Evolutionary conservation across 1,139 yeast genomes (phyloP).

Genomic region (Entelexis sorbosivorans): DNA sequence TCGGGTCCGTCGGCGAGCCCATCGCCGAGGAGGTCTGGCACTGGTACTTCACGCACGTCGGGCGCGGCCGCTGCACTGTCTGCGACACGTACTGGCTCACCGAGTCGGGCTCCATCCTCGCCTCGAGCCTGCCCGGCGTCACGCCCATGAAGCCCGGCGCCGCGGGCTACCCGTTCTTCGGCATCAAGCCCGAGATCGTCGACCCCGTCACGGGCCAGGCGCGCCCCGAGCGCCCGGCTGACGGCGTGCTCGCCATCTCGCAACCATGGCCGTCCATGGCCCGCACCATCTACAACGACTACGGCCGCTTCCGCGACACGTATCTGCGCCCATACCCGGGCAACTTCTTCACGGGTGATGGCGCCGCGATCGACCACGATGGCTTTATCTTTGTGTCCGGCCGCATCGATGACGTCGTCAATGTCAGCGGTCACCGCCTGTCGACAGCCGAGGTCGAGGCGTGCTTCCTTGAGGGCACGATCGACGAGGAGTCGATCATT

Average conservation of each 20-base stretch:
- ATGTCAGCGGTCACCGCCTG: slow-evolving; percentile 93
- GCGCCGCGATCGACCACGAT: slow-evolving; percentile 95
- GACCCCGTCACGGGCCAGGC: slow-evolving; percentile 88
- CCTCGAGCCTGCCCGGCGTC: slow-evolving; percentile 91
- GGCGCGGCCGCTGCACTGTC: slow-evolving; percentile 73
- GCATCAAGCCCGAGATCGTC: slow-evolving; percentile 78
- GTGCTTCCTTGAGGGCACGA: slow-evolving; percentile 36
- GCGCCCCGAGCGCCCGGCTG: slow-evolving; percentile 78
- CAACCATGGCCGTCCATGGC: slow-evolving; percentile 98
- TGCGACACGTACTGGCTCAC: slow-evolving; percentile 99
- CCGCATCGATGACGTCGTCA: slow-evolving; percentile 96
- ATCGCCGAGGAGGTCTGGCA: slow-evolving; percentile 97
- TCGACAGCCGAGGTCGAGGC: slow-evolving; percentile 97
- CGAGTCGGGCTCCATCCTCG: slow-evolving; percentile 91
- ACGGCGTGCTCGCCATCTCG: slow-evolving; percentile 87
- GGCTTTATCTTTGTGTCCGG: slow-evolving; percentile 98
- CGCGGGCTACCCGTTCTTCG: slow-evolving; percentile 93
- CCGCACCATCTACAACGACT: slow-evolving; percentile 88
- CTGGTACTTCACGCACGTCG: slow-evolving; percentile 91
- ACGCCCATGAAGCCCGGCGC: slow-evolving; percentile 96
- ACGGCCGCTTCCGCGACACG: slow-evolving; percentile 80
- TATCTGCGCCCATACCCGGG: slow-evolving; percentile 95
- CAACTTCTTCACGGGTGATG: slow-evolving; percentile 95
- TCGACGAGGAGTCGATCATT: slow-evolving; percentile 67
- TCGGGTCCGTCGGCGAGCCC: slow-evolving; percentile 98